Conservation (phyloP, 139 green algal genomes). For the Monoraphidium neglectum region DNA sequence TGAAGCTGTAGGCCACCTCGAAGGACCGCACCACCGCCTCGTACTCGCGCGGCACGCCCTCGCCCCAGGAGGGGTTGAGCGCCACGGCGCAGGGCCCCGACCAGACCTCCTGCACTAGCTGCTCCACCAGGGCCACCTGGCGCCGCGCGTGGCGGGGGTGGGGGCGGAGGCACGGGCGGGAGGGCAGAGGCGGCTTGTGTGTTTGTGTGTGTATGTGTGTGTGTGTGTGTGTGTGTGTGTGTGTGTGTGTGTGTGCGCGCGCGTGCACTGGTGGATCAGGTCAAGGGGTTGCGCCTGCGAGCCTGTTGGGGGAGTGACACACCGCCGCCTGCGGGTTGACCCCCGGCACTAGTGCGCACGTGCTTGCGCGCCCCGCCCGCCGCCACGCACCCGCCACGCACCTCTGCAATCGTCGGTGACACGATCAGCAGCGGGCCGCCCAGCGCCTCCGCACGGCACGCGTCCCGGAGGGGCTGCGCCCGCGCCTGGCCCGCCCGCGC, state of each 20-base stretch:
- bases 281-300: no score
- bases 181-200: not conserved
- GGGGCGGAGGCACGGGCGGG: not conserved
- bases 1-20: conserved; percentile 54
- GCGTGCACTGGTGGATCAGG: no score
- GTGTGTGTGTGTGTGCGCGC: no score
- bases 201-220: no score
- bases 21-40: conserved; percentile 32
- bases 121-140: conserved; percentile 62
- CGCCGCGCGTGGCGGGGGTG: not conserved
- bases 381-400: conserved; percentile 11
- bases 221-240: no score
- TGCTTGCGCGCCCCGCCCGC: no score
- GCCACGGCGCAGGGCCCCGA: conserved; percentile 3
- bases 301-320: no score
- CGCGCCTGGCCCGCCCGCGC: not conserved
- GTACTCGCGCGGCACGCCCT: conserved; percentile 33
- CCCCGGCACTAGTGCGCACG: no score
- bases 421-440: conserved; percentile 40
- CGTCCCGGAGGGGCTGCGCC: conserved; percentile 32
- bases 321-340: no score
- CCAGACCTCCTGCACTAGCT: conserved; percentile 61
- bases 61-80: conserved; percentile 53
- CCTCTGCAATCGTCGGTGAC: conserved; percentile 34
- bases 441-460: conserved; percentile 31